phyloP scores from a whole-genome alignment of 176 grass and related monocot species.

The Chloris gayana region DNA sequence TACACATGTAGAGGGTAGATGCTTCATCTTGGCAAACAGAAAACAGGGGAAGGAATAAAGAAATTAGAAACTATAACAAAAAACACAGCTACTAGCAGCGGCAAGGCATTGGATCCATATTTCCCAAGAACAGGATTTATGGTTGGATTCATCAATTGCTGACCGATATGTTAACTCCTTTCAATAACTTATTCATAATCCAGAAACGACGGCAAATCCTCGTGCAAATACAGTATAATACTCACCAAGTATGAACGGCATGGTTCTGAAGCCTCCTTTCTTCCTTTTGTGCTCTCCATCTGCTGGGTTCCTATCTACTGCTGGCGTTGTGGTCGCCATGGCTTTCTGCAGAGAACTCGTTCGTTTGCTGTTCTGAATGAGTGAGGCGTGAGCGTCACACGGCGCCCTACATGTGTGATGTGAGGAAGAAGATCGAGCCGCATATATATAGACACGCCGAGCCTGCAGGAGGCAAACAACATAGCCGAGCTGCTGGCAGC shows the following conservation, averaged over 20 bases:
- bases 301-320: constrained; percentile 20
- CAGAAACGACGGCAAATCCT: not conserved
- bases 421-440: not conserved
- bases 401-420: constrained; percentile 16
- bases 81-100: not conserved
- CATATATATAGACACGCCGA: constrained; percentile 27
- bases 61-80: not conserved
- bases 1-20: not conserved
- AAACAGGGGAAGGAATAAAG: not conserved
- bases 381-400: constrained; percentile 18
- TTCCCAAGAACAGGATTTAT: not conserved
- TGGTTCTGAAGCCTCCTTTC: constrained; percentile 71
- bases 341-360: not conserved
- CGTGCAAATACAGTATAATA: not conserved
- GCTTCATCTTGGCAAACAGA: not conserved
- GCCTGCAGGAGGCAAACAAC: not conserved
- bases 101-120: not conserved
- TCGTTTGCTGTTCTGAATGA: not conserved
- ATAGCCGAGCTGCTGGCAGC: not conserved
- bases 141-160: too few relatives aligned
- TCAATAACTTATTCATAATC: not conserved
- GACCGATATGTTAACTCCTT: not conserved
- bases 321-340: constrained; percentile 14
- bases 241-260: constrained; percentile 80
- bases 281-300: constrained; percentile 42